These are phyloP conservation scores for Mycena venus DNA, from an alignment of 768 basidiomycete species.

Conservation along the genomic window DNA sequence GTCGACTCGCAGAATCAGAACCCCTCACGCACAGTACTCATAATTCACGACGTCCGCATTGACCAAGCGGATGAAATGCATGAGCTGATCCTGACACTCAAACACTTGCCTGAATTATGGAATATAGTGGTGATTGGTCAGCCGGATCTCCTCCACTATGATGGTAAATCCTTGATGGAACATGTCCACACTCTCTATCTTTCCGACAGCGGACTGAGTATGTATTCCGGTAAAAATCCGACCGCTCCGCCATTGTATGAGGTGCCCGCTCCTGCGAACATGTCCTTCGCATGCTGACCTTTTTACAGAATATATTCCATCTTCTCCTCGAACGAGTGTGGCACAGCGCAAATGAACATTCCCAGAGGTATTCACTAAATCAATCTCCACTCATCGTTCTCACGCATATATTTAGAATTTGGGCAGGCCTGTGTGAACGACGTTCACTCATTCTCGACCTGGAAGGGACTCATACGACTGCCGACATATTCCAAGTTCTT, in stretches of 20 bases:
- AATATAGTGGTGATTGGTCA: neutral
- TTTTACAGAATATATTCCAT: neutral
- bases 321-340: neutral
- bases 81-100: neutral
- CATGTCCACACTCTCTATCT: neutral
- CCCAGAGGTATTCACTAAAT: neutral
- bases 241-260: neutral
- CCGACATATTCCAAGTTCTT: neutral
- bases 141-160: neutral
- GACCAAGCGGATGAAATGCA: neutral
- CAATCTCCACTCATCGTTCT: neutral
- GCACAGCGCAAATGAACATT: neutral
- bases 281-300: neutral
- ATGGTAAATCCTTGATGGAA: neutral
- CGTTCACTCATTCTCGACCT: neutral
- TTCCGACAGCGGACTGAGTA: neutral
- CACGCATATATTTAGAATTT: neutral
- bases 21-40: neutral
- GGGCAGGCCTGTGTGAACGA: neutral
- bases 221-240: neutral
- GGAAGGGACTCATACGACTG: neutral
- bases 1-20: no score
- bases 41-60: neutral
- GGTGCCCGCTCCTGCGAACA: neutral
- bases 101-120: neutral